A percentile compares a stretch with the other conserved stretches of the same genome.
Conservation (phyloP, 192 early-diverging fungal genomes). For the Podila horticola region DNA sequence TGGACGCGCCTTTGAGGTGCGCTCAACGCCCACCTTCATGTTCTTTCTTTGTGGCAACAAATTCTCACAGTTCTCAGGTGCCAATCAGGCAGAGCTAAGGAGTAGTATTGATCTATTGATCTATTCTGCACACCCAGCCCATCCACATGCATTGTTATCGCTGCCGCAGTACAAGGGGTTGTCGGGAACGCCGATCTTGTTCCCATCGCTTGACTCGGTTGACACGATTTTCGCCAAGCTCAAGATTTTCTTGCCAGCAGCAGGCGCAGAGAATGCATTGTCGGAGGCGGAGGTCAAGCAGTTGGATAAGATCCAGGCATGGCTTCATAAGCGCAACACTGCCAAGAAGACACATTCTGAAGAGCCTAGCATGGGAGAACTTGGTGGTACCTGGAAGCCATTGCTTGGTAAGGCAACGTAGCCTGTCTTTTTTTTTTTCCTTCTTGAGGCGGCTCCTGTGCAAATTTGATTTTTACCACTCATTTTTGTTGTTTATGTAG, state of each 20-base stretch:
- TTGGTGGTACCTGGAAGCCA: constrained; percentile 36
- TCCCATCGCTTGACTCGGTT: constrained; percentile 29
- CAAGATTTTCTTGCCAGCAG: constrained; percentile 25
- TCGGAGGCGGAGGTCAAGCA: constrained; percentile 31
- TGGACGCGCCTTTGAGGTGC: constrained; percentile 62
- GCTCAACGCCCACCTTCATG: constrained; percentile 78
- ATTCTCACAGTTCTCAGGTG: constrained; percentile 69
- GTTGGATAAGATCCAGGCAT: constrained; percentile 38
- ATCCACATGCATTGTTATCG: constrained; percentile 63
- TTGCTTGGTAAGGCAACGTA: constrained; percentile 14
- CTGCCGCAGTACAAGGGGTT: constrained; percentile 53
- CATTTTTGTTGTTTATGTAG: background rate
- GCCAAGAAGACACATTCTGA: constrained; percentile 23
- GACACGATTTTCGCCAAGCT: constrained; percentile 52
- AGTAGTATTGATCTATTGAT: constrained; percentile 68
- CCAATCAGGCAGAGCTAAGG: constrained; percentile 67
- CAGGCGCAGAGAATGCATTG: constrained; percentile 9
- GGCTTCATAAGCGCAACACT: constrained; percentile 40
- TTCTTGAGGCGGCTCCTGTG: background rate
- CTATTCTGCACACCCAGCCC: constrained; percentile 74
- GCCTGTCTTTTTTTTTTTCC: constrained; percentile 2
- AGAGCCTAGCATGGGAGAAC: constrained; percentile 42
- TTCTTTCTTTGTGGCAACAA: constrained; percentile 70
- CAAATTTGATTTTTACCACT: background rate
- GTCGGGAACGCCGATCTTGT: constrained; percentile 57